phyloP scores from a whole-genome alignment of 768 basidiomycete genomes.

The Cystobasidium ongulense region DNA sequence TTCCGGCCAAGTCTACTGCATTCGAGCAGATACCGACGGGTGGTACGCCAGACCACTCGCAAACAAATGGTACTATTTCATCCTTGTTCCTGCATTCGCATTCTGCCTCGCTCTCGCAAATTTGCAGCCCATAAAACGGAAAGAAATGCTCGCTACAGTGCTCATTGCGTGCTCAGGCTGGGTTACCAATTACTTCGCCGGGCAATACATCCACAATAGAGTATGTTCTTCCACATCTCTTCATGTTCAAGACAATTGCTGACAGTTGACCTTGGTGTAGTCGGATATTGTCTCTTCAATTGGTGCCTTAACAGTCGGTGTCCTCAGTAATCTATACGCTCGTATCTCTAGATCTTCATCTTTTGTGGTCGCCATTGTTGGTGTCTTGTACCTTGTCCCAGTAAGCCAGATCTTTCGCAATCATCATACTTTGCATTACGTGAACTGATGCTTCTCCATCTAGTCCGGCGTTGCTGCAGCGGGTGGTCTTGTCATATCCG shows the following conservation, averaged over 20 bases:
- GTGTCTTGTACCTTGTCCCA: slow-evolving; percentile 36
- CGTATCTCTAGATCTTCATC: slow-evolving; percentile 16
- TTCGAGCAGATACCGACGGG: not conserved
- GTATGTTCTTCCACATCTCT: slow-evolving; percentile 5
- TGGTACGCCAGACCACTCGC: not conserved
- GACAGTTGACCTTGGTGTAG: not conserved
- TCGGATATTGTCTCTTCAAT: slow-evolving; percentile 36
- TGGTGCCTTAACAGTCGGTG: slow-evolving; percentile 34
- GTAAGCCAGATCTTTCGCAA: not conserved
- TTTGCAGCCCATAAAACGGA: slow-evolving; percentile 44
- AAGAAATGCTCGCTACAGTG: slow-evolving; percentile 45
- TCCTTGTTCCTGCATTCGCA: slow-evolving; percentile 46
- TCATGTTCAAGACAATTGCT: not conserved
- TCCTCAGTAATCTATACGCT: slow-evolving; percentile 36
- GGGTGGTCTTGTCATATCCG: not conserved
- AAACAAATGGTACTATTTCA: slow-evolving; percentile 41
- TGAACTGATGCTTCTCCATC: not conserved
- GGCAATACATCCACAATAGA: not conserved
- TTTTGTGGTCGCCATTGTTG: slow-evolving; percentile 10
- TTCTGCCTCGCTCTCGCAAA: slow-evolving; percentile 43
- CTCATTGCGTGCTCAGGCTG: slow-evolving; percentile 46
- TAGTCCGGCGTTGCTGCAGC: not conserved
- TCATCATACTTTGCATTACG: no score
- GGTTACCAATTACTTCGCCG: slow-evolving; percentile 40
- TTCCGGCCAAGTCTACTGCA: not conserved